phyloP scores from a whole-genome alignment of 768 basidiomycete genomes.

The Coprinellus aureogranulatus region DNA sequence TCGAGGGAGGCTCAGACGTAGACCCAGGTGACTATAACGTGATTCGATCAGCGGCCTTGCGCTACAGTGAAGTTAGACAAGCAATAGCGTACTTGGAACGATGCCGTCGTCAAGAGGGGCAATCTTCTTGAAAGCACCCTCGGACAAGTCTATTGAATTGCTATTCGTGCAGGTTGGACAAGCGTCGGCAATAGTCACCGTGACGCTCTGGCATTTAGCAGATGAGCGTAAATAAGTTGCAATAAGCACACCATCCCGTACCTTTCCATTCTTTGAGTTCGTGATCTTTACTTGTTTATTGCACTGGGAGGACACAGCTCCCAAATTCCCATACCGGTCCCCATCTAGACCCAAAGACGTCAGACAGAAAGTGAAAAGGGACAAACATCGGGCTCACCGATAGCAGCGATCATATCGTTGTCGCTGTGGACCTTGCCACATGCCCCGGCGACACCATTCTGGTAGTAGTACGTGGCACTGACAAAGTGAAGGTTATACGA shows the following conservation, averaged over 20 bases:
- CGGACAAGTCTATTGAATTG: conserved; percentile 76
- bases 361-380: too few relatives aligned
- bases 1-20: conserved; percentile 37
- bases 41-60: conserved; percentile 10
- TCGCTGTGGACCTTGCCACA: conserved; percentile 70
- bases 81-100: conserved; percentile 50
- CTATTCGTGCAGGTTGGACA: conserved; percentile 73
- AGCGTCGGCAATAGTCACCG: conserved; percentile 69
- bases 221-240: conserved; percentile 1
- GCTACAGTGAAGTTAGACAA: background rate
- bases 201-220: conserved; percentile 30
- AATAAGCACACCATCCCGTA: conserved; percentile 6
- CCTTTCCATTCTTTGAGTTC: conserved; percentile 57
- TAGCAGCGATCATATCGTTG: conserved; percentile 55
- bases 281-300: conserved; percentile 62
- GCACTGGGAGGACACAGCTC: conserved; percentile 55
- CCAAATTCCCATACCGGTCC: conserved; percentile 48
- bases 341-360: conserved; percentile 35
- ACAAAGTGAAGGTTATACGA: conserved; percentile 11
- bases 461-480: conserved; percentile 68
- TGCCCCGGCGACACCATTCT: conserved; percentile 72
- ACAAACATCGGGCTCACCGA: too few relatives aligned
- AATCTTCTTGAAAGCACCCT: conserved; percentile 61
- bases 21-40: conserved; percentile 35
- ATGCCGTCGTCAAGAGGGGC: conserved; percentile 48